These are phyloP conservation scores for Apiospora malaysiana DNA, from an alignment of 2,329 filamentous ascomycete genomes.

Conservation along the genomic window DNA sequence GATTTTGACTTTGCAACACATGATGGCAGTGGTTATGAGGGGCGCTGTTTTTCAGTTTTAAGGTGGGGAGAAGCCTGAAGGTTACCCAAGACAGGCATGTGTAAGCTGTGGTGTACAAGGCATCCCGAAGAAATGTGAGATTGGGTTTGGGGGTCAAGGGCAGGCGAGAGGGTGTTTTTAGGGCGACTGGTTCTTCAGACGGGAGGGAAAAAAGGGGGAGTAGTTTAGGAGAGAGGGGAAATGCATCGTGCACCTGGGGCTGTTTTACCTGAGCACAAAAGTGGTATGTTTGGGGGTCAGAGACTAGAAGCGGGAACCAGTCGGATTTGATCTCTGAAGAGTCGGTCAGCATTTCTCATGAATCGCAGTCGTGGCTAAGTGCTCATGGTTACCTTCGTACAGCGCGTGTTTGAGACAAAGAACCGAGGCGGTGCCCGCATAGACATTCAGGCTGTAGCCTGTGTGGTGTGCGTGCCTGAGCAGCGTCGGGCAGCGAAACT, in stretches of 20 bases:
- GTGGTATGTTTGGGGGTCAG: neutral
- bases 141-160: too few relatives aligned
- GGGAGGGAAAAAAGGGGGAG: neutral
- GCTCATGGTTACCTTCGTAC: constrained; percentile 4
- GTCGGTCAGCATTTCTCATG: neutral
- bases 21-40: constrained; percentile 5
- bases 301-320: neutral
- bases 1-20: constrained; percentile 29
- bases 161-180: neutral
- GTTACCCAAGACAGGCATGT: neutral
- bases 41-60: too few relatives aligned
- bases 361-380: neutral
- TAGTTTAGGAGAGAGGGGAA: too few relatives aligned
- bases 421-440: neutral
- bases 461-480: constrained; percentile 1
- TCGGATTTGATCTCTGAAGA: neutral
- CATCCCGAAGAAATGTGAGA: too few relatives aligned
- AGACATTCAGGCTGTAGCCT: neutral
- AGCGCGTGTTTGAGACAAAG: constrained; percentile 17
- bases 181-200: neutral
- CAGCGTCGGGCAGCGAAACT: neutral
- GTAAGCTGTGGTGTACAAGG: too few relatives aligned
- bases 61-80: neutral
- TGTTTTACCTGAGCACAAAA: neutral
- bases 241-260: neutral